phyloP scores from a whole-genome alignment of 441 rosid species.

The Gossypium davidsonii region DNA sequence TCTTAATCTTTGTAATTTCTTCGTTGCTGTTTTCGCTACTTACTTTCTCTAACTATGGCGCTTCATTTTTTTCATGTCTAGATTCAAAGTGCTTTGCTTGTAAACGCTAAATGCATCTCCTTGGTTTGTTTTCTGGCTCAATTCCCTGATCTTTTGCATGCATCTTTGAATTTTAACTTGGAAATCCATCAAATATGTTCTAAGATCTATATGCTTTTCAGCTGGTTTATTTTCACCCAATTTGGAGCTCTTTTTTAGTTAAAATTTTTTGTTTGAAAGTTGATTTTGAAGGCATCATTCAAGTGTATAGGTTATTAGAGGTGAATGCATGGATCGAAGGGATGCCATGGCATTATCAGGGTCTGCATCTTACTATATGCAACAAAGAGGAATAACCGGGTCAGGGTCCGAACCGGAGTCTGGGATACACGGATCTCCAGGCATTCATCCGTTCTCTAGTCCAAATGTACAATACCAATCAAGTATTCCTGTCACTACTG shows the following conservation, averaged over 20 bases:
- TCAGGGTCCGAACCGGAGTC: conserved; percentile 51
- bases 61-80: conserved; percentile 2
- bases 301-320: conserved; percentile 17
- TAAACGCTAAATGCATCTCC: not conserved
- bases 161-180: conserved; percentile 14
- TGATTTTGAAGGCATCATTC: conserved; percentile 17
- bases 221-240: not conserved
- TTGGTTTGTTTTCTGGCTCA: conserved; percentile 12
- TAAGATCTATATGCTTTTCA: conserved; percentile 9
- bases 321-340: conserved; percentile 92
- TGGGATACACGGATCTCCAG: conserved; percentile 53
- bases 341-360: conserved; percentile 73
- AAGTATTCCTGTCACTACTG: conserved; percentile 31
- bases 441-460: conserved; percentile 44
- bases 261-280: conserved; percentile 11
- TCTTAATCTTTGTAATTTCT: conserved; percentile 8
- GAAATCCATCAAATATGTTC: not conserved
- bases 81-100: not conserved
- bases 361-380: conserved; percentile 68
- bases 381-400: conserved; percentile 70
- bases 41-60: not conserved
- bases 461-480: conserved; percentile 51
- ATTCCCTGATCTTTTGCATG: conserved; percentile 13
- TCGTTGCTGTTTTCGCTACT: not conserved
- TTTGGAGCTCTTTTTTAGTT: not conserved